Evolutionary conservation across 2,329 filamentous ascomycete genomes (phyloP).

Genomic region (Byssothecium circinans): DNA sequence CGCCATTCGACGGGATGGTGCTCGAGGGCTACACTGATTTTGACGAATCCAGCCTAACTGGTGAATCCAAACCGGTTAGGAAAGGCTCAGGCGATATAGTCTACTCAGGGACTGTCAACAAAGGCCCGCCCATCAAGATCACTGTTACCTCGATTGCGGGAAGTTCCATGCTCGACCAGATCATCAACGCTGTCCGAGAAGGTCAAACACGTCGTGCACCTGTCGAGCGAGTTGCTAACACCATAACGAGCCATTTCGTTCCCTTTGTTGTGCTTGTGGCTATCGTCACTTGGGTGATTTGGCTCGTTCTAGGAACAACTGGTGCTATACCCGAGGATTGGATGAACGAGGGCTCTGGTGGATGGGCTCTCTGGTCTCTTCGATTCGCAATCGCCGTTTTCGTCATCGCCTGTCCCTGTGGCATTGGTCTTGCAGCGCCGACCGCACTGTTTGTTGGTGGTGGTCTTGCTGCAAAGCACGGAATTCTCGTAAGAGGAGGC

Average conservation of each 20-base stretch:
- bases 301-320: slow-evolving; percentile 66
- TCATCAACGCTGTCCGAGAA: slow-evolving; percentile 74
- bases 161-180: slow-evolving; percentile 76
- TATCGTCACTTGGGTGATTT: slow-evolving; percentile 70
- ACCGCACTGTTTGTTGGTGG: slow-evolving; percentile 82
- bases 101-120: slow-evolving; percentile 75
- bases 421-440: slow-evolving; percentile 79
- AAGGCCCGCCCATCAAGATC: slow-evolving; percentile 63
- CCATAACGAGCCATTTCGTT: slow-evolving; percentile 75
- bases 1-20: slow-evolving; percentile 77
- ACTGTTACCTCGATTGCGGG: slow-evolving; percentile 66
- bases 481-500: slow-evolving; percentile 80
- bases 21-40: slow-evolving; percentile 64
- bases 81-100: slow-evolving; percentile 67
- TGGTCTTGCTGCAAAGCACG: slow-evolving; percentile 75
- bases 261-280: slow-evolving; percentile 71
- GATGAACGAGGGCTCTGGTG: slow-evolving; percentile 57
- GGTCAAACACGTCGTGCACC: slow-evolving; percentile 76
- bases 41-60: slow-evolving; percentile 88
- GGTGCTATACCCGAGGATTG: slow-evolving; percentile 61
- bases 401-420: slow-evolving; percentile 83
- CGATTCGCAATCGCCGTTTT: slow-evolving; percentile 87
- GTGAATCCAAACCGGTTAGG: slow-evolving; percentile 68
- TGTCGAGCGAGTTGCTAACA: slow-evolving; percentile 73
- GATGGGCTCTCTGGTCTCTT: slow-evolving; percentile 72